Base-by-base conservation (phyloP, 1,139 yeast genomes). In the Suhomyces terraborum region DNA sequence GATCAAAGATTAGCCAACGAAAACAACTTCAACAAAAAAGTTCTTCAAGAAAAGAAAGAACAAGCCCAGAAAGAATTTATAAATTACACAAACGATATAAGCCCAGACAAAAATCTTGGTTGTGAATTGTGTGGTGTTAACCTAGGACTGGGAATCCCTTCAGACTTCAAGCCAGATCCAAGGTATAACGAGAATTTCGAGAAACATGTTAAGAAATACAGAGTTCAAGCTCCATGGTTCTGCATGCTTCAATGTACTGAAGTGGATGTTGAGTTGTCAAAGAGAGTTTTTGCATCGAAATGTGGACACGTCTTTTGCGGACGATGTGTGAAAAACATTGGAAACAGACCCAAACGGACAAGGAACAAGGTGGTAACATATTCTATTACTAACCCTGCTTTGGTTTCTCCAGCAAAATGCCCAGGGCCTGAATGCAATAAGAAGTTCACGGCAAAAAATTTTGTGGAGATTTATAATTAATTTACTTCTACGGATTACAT, bases 301-400 rank as follows among this genome's bases (percentile, higher is more conserved):
- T 89, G 97, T 66, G 96, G 96, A 0, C 97, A 89, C 64, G 76
- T 83, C 1, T 89, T 79, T 58, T 89, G 97, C 61, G 96, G 96
- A 2, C 64, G 93, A 39, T 89, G 96, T 64, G 86, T 84, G 14
- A 78, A 77, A 51, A 74, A 75, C 48, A 79, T 83, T 14, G 75
- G 73, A 3, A 70, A 65, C 42, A 56, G 75, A 41, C 69, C 73
- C 1, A 48, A 59, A 29, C 46, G 54, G 32, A 47, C 47, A 3
- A 41, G 45, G 19, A 32, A 33, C 8, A 38, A 43, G 4, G 43
- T 42, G 2, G 32, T 36, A 18, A 47, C 47, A 7, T 42, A 59
- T 12, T 61, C 65, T 25, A 75, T 78, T 25, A 64, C 62, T 3
- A 74, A 77, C 48, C 82, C 82, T 1, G 48, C 48, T 14, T 57